phyloP scores from a whole-genome alignment of 352 stramenopile species.

The Aphanomyces astaci region DNA sequence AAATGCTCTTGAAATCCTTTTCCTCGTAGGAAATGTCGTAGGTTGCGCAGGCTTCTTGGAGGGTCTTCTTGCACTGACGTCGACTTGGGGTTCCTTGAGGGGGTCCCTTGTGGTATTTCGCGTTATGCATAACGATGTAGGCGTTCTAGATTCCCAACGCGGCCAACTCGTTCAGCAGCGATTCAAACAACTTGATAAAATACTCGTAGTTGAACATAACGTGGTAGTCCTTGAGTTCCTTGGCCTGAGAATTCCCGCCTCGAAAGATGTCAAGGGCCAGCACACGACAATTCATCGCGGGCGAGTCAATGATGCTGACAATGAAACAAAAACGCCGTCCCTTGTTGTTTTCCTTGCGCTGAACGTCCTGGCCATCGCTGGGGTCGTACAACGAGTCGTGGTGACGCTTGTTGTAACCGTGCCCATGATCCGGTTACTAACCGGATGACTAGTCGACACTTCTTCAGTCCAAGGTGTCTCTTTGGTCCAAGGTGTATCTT shows the following conservation, averaged over 20 bases:
- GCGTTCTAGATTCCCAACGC: not conserved
- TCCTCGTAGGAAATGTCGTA: not conserved
- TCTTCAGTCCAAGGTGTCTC: too few relatives aligned
- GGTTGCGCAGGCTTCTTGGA: not conserved
- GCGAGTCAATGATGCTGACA: slow-evolving; percentile 3
- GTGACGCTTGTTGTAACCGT: slow-evolving; percentile 4
- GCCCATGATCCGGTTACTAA: too few relatives aligned
- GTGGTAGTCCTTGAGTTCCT: slow-evolving; percentile 21
- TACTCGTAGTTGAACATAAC: slow-evolving; percentile 27
- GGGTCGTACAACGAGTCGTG: not conserved
- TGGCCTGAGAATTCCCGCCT: slow-evolving; percentile 19
- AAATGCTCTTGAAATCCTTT: slow-evolving; percentile 6
- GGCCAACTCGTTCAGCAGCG: slow-evolving; percentile 11
- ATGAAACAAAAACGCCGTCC: slow-evolving; percentile 10
- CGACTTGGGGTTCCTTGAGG: slow-evolving; percentile 5
- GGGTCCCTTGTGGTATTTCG: slow-evolving; percentile 20
- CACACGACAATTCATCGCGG: not conserved
- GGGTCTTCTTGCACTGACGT: not conserved
- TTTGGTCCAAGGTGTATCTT: too few relatives aligned
- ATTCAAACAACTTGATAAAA: slow-evolving; percentile 21
- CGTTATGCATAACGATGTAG: slow-evolving; percentile 26
- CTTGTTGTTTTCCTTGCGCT: slow-evolving; percentile 1
- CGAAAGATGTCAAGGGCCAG: slow-evolving; percentile 23
- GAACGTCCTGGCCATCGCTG: not conserved
- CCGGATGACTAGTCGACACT: too few relatives aligned